These are phyloP conservation scores for Polyrhizophydium stewartii DNA, from an alignment of 371 early-diverging fungal genomes.

Conservation along the genomic window DNA sequence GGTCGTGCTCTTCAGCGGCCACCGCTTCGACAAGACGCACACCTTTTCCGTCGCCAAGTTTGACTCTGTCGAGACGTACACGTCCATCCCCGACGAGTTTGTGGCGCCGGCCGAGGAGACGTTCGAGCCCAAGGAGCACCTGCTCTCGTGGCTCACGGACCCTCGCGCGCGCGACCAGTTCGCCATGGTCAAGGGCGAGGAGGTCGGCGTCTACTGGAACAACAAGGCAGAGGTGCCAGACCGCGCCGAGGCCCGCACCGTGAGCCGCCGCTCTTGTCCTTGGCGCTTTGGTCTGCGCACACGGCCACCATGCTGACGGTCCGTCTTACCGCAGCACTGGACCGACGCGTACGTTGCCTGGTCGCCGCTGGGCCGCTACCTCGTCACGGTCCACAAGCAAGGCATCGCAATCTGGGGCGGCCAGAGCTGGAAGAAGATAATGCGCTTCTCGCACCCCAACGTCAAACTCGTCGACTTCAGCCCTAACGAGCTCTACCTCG, in stretches of 20 bases:
- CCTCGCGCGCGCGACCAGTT: constrained; percentile 87
- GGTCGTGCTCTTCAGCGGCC: constrained; percentile 73
- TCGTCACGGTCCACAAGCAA: constrained; percentile 89
- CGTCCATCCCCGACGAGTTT: constrained; percentile 70
- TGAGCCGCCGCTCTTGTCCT: constrained; percentile 27
- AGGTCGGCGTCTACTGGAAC: constrained; percentile 85
- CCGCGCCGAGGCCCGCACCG: constrained; percentile 61
- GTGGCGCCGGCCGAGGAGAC: constrained; percentile 51
- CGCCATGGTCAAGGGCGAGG: constrained; percentile 78
- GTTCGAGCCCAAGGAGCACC: constrained; percentile 79
- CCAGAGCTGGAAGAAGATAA: constrained; percentile 83
- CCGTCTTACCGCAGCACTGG: constrained; percentile 59
- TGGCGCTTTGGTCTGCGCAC: neutral
- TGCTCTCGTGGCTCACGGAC: constrained; percentile 88
- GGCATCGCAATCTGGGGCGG: constrained; percentile 97
- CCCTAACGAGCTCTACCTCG: constrained; percentile 88
- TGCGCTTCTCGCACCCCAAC: constrained; percentile 87
- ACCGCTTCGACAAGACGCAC: constrained; percentile 79
- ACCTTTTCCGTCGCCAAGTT: constrained; percentile 80
- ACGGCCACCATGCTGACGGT: neutral
- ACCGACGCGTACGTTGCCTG: constrained; percentile 91
- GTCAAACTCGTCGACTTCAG: constrained; percentile 91
- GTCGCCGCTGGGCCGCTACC: constrained; percentile 92
- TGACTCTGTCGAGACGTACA: constrained; percentile 85
- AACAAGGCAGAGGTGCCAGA: constrained; percentile 83